phyloP scores from a whole-genome alignment of 2,329 filamentous ascomycete species.

The Hypoxylon sp. region DNA sequence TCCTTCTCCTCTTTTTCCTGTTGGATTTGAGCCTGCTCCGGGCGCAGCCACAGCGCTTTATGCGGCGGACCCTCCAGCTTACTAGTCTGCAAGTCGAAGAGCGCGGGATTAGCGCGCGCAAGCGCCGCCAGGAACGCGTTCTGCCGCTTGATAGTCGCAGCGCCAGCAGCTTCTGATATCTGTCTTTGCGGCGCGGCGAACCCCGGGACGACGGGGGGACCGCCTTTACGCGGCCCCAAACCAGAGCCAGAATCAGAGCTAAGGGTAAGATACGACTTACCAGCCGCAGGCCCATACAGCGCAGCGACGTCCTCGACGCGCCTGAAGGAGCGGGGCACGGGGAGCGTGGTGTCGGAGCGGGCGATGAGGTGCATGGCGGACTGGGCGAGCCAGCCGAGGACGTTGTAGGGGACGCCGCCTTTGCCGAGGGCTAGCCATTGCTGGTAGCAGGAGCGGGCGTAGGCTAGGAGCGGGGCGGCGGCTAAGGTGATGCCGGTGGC shows the following conservation, averaged over 20 bases:
- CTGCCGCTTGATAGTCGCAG: slow-evolving; percentile 42
- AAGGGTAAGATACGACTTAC: slow-evolving; percentile 43
- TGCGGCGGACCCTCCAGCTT: slow-evolving; percentile 54
- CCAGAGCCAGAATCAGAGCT: not conserved
- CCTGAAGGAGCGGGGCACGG: slow-evolving; percentile 50
- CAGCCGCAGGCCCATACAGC: slow-evolving; percentile 50
- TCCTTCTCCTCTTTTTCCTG: not conserved
- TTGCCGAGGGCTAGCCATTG: slow-evolving; percentile 60
- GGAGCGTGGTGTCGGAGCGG: slow-evolving; percentile 54
- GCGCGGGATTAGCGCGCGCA: slow-evolving; percentile 48
- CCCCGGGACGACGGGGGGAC: slow-evolving; percentile 53
- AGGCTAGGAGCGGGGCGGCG: slow-evolving; percentile 41
- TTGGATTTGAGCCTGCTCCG: not conserved
- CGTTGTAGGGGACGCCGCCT: slow-evolving; percentile 61
- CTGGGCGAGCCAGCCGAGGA: slow-evolving; percentile 60
- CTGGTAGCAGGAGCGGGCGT: slow-evolving; percentile 55
- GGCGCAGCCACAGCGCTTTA: slow-evolving; percentile 51
- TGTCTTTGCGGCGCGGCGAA: slow-evolving; percentile 60
- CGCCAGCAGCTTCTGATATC: slow-evolving; percentile 47
- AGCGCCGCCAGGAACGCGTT: slow-evolving; percentile 48
- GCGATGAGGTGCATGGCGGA: slow-evolving; percentile 54
- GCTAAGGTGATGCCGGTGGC: slow-evolving; percentile 20
- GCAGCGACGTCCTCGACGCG: slow-evolving; percentile 38
- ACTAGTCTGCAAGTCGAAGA: slow-evolving; percentile 52
- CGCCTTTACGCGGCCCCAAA: slow-evolving; percentile 36